Evolutionary conservation across 2,329 filamentous ascomycete species (phyloP).

Genomic region (Stagonosporopsis cucurbitacearum): DNA sequence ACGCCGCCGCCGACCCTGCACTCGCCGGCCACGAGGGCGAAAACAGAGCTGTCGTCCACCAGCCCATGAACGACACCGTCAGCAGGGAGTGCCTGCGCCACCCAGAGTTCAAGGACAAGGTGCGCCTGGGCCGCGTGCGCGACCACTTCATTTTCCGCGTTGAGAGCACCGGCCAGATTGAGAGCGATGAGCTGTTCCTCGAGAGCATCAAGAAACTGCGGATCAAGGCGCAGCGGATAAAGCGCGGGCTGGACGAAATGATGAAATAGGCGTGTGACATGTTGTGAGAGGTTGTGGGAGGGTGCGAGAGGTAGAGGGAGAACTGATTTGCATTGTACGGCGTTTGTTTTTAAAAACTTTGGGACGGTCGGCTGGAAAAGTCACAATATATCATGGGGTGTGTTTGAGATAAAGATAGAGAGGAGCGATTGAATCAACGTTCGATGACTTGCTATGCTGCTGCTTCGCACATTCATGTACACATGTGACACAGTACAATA

Average conservation of each 20-base stretch:
- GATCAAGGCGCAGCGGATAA: conserved; percentile 78
- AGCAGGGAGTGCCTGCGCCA: conserved; percentile 92
- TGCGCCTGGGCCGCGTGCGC: conserved; percentile 84
- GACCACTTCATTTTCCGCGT: conserved; percentile 98
- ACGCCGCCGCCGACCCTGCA: conserved; percentile 66
- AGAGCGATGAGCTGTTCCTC: conserved; percentile 91
- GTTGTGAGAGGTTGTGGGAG: not conserved
- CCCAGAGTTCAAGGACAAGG: conserved; percentile 91
- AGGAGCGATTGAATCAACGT: not conserved
- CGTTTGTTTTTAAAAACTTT: conserved; percentile 31
- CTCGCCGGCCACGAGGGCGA: conserved; percentile 80
- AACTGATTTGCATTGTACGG: conserved; percentile 35
- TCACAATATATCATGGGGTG: conserved; percentile 21
- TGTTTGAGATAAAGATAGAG: conserved; percentile 10
- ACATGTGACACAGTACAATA: not conserved
- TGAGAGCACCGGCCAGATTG: conserved; percentile 94
- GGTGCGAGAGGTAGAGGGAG: conserved; percentile 3
- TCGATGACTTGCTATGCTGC: not conserved
- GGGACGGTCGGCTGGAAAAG: conserved; percentile 25
- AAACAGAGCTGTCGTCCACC: conserved; percentile 82
- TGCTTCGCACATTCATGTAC: not conserved
- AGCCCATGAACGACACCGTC: conserved; percentile 94
- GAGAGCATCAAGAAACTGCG: conserved; percentile 86
- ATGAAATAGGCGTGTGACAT: conserved; percentile 22
- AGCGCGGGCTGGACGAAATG: conserved; percentile 67